phyloP scores from a whole-genome alignment of 257 asterid genomes.

The Solanum pennellii region DNA sequence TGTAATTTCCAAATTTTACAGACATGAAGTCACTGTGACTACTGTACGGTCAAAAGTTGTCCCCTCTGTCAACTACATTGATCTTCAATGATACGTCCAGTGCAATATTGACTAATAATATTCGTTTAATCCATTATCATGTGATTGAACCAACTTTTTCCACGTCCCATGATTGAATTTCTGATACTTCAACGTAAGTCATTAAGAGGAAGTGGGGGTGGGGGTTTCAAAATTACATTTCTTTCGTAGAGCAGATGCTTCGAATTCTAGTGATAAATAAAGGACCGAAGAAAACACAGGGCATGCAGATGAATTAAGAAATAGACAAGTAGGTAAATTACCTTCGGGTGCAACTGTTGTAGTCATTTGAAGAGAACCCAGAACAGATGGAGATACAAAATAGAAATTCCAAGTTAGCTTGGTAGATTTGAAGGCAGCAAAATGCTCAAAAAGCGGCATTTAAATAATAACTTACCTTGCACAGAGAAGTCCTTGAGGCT shows the following conservation, averaged over 20 bases:
- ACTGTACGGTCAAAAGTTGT: neutral
- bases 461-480: constrained; percentile 59
- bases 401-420: constrained; percentile 20
- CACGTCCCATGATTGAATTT: neutral
- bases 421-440: neutral
- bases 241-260: neutral
- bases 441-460: neutral
- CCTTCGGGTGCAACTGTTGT: constrained; percentile 73
- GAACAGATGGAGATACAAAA: constrained; percentile 16
- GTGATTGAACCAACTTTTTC: neutral
- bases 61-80: neutral
- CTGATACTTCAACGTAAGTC: neutral
- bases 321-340: constrained; percentile 17
- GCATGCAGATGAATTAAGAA: neutral
- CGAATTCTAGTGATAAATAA: neutral
- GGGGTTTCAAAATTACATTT: neutral
- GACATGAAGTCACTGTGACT: neutral
- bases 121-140: neutral
- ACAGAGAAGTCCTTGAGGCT: constrained; percentile 97
- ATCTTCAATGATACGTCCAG: neutral
- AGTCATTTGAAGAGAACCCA: constrained; percentile 18
- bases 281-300: neutral
- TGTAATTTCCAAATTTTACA: neutral
- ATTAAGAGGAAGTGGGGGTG: neutral
- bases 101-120: neutral